These are phyloP conservation scores for Durusdinium trenchii DNA, from an alignment of 73 alveolate genomes.

Conservation along the genomic window DNA sequence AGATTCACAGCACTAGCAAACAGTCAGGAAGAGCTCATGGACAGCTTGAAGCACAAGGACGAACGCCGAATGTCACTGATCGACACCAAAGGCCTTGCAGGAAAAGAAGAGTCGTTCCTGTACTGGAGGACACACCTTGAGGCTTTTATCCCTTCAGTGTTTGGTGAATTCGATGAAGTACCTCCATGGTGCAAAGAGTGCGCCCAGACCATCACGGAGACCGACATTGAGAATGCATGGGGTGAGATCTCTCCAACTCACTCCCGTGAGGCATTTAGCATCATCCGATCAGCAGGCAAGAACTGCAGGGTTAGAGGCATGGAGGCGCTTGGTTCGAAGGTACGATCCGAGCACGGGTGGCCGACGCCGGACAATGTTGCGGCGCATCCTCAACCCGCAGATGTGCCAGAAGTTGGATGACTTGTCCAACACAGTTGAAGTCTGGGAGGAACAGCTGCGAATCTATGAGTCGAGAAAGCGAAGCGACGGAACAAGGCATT, in stretches of 20 bases:
- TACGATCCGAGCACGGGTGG: too few relatives aligned
- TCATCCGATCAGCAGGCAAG: too few relatives aligned
- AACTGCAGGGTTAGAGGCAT: too few relatives aligned
- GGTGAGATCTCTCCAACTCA: too few relatives aligned
- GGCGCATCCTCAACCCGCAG: constrained; percentile 21
- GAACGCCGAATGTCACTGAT: background rate
- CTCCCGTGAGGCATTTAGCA: too few relatives aligned
- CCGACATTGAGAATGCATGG: too few relatives aligned
- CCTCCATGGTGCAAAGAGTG: too few relatives aligned
- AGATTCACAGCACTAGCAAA: background rate
- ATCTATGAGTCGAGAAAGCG: background rate
- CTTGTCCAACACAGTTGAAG: background rate
- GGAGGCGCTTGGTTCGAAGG: too few relatives aligned
- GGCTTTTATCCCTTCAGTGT: background rate
- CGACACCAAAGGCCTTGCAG: constrained; percentile 22
- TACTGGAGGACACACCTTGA: constrained; percentile 6
- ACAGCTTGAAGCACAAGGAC: background rate
- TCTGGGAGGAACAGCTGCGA: too few relatives aligned
- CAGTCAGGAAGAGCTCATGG: background rate
- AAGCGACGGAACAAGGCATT: background rate
- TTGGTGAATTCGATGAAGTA: too few relatives aligned
- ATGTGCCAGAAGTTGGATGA: background rate
- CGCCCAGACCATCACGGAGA: too few relatives aligned
- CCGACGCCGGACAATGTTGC: constrained; percentile 11
- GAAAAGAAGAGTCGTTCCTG: background rate